Base-by-base conservation (phyloP, 2,329 filamentous ascomycete genomes). In the Pestalotiopsis sp. region DNA sequence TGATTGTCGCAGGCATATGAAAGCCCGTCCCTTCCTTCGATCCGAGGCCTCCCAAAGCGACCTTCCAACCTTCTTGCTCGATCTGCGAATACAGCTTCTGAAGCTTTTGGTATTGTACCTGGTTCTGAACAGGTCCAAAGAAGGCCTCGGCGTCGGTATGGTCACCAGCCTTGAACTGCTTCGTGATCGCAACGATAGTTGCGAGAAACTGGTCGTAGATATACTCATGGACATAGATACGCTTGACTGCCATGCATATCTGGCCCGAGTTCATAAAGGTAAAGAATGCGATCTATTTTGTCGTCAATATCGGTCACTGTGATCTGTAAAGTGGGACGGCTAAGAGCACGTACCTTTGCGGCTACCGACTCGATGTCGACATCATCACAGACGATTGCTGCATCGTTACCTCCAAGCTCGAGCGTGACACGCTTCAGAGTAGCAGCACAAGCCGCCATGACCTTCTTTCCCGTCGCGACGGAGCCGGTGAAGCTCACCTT, bases 71-170 rank as follows among this genome's bases (percentile, higher is more conserved):
- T 45, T 86, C 84, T 70, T 82, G 80, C 72, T 85, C 83, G 69
- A 86, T 87, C 63, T 90, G 86, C 11, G 83, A 81, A 66, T 91
- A 83, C 69, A 90, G 85, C 11, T 81, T 77, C 73, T 85, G 86
- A 31, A 90, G 87, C 27, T 85, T 85, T 62, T 90, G 86, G 74
- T 85, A 92, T 77, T 92, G 91, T 84, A 89, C 86, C 71, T 83
- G 79, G 78, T 92, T 92, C 69, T 90, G 89, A 2, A 92, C 78
- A 0, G 91, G 90, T 0, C 89, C 87, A 67, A 89, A 84, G 77
- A 78, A 52, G 75, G 76, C 14, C 73, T 72, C 4, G 64, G 58
- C 7, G 68, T 20, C n/a, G 6, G n/a, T 69, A 31, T 80, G 78
- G 65, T 77, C 76, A 68, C 76, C 72, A 12, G 84, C 81, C 57